Evolutionary conservation across 2,329 filamentous ascomycete species (phyloP).

Genomic region (Neonectria punicea): DNA sequence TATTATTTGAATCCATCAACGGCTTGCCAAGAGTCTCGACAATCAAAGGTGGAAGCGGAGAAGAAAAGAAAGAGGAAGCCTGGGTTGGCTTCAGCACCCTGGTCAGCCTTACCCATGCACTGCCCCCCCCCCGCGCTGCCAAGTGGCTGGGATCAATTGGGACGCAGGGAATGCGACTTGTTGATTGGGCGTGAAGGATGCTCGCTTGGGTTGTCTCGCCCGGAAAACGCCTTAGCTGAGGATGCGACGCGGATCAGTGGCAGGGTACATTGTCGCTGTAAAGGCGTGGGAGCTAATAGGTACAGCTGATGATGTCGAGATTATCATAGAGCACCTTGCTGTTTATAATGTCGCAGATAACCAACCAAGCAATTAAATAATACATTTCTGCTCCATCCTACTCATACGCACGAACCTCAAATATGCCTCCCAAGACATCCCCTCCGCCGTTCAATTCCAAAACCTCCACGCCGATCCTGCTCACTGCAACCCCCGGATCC

Average conservation of each 20-base stretch:
- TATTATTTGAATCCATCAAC: neutral
- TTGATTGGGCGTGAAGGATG: neutral
- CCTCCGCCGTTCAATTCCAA: constrained; percentile 36
- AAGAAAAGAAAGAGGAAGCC: neutral
- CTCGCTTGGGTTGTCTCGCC: neutral
- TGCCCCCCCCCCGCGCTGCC: neutral
- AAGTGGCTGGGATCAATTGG: constrained; percentile 3
- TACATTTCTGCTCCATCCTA: constrained; percentile 3
- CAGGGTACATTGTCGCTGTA: neutral
- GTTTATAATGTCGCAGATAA: neutral
- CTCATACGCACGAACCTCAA: constrained; percentile 38
- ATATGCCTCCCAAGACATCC: constrained; percentile 37
- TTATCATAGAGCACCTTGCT: too few relatives aligned
- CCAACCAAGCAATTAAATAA: neutral
- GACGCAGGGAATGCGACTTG: neutral
- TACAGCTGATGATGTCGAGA: too few relatives aligned
- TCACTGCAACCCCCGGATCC: constrained; percentile 7
- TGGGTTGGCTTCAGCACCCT: neutral
- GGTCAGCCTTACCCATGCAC: neutral
- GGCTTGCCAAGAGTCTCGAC: neutral
- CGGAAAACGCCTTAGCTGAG: neutral
- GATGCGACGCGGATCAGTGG: too few relatives aligned
- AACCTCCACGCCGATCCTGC: constrained; percentile 35
- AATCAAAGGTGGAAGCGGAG: neutral
- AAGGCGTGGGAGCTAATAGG: neutral